Percentiles rank a stretch among this genome's conserved stretches.
Conservation (phyloP, 495 filamentous ascomycete species). For the Penicillium manginii region DNA sequence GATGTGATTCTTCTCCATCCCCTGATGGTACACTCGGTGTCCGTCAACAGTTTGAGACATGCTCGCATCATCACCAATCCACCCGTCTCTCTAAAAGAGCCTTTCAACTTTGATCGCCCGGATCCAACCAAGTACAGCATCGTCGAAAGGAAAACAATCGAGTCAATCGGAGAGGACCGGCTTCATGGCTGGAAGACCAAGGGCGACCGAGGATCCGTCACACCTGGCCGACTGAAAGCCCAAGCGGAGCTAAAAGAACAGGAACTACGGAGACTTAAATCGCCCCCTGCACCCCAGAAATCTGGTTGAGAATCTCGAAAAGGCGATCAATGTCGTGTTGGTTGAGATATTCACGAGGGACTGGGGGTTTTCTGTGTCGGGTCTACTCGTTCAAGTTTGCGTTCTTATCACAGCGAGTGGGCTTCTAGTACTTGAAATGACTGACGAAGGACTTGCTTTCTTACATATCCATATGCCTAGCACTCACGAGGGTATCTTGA, state of each 20-base stretch:
- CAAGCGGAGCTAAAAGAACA: conserved; percentile 44
- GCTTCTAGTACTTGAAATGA: too few relatives aligned
- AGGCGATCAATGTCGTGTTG: conserved; percentile 1
- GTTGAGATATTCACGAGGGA: conserved; percentile 1
- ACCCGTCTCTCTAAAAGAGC: conserved; percentile 63
- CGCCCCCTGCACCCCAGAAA: not conserved
- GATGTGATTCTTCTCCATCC: conserved; percentile 74
- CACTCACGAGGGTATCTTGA: too few relatives aligned
- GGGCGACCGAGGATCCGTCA: conserved; percentile 51
- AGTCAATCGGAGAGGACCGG: conserved; percentile 58
- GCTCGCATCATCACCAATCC: conserved; percentile 76
- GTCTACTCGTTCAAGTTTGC: too few relatives aligned
- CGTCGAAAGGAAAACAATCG: conserved; percentile 70
- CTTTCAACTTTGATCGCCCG: conserved; percentile 66
- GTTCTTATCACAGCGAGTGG: too few relatives aligned
- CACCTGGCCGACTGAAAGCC: conserved; percentile 47
- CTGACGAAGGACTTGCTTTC: too few relatives aligned
- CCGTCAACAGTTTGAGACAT: conserved; percentile 60
- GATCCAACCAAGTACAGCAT: conserved; percentile 61
- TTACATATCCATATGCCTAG: too few relatives aligned
- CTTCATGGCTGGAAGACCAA: conserved; percentile 66
- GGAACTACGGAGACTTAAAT: conserved; percentile 25
- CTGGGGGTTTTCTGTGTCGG: too few relatives aligned
- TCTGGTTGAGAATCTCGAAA: not conserved
- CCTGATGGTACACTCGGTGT: conserved; percentile 72